Base-by-base conservation (phyloP, 495 filamentous ascomycete genomes). In the Tuber borchii region DNA sequence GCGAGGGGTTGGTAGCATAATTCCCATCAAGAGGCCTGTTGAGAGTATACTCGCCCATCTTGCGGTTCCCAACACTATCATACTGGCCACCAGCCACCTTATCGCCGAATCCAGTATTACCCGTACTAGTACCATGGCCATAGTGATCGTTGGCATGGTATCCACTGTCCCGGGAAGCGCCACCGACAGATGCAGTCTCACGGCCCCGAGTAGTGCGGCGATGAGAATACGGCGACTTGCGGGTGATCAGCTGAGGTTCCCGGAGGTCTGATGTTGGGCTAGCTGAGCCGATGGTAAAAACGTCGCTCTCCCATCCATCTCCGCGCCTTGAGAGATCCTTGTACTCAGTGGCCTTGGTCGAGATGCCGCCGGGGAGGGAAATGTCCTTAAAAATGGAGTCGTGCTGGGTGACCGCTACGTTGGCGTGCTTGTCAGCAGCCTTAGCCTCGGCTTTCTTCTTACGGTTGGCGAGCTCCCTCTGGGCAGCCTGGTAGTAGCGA, bases 271-370 rank as follows among this genome's bases (percentile, higher is more conserved):
- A 86, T 20, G 92, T 91, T 85, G 91, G 89, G 7, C 87, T 80
- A 10, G 95, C 93, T n/a, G 84, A 86, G 72, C 95, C 96, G 77
- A 98, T 91, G 81, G 88, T 90, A 87, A 99, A 99, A 81, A 99
- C 90, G 44, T 96, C 93, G 43, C 91, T 95, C 85, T 97, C 91
- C 95, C 95, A 99, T 84, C 90, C 91, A 79, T 97, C 91, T 71
- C 96, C 95, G 87, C 93, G 93, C 73, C 86, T 86, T 20, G 95
- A 93, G 56, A 97, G 87, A 68, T 97, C 90, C 84, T 90, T 93
- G 87, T 95, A 98, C 84, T 97, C 92, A 73, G 95, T 97, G 31
- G 95, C 95, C 88, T 97, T 97, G 86, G 88, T 91, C 74, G 92
- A 93, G 84, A 97, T 94, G 75, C 94, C 94, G 73, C 94, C 94